phyloP scores from a whole-genome alignment of 1,139 yeast genomes.

The Pichia sp. region DNA sequence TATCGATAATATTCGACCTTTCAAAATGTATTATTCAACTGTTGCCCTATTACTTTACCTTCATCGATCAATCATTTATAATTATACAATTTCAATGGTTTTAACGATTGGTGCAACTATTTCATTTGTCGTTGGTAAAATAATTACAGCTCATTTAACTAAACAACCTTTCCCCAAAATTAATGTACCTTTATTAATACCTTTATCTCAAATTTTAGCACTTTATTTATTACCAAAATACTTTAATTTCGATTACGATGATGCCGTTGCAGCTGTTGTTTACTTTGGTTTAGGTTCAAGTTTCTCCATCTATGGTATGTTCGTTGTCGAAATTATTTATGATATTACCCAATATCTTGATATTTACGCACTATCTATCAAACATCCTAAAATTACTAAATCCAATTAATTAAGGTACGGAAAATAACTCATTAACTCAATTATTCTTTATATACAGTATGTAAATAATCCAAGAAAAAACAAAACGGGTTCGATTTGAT shows the following conservation, averaged over 20 bases:
- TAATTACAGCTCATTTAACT: constrained; percentile 83
- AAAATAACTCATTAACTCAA: too few relatives aligned
- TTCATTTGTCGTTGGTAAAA: constrained; percentile 84
- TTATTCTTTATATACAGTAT: constrained; percentile 8
- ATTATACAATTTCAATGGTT: constrained; percentile 56
- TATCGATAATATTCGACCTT: constrained; percentile 61
- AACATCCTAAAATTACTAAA: constrained; percentile 44
- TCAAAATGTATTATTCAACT: constrained; percentile 53
- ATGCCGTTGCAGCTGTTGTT: constrained; percentile 41
- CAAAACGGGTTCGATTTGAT: too few relatives aligned
- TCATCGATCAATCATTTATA: constrained; percentile 29
- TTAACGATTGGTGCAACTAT: constrained; percentile 65
- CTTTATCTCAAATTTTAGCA: constrained; percentile 45
- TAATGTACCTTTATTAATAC: constrained; percentile 66
- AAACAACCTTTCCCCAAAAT: constrained; percentile 65
- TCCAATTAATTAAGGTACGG: constrained; percentile 1
- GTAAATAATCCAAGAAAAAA: too few relatives aligned
- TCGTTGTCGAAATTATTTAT: constrained; percentile 71
- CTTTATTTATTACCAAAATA: constrained; percentile 35
- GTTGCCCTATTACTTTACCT: constrained; percentile 39
- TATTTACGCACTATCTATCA: constrained; percentile 77
- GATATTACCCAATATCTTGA: constrained; percentile 81
- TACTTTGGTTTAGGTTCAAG: constrained; percentile 75
- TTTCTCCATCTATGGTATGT: constrained; percentile 69
- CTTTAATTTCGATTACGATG: constrained; percentile 35